Evolutionary conservation across 768 basidiomycete species (phyloP).

Genomic region (Naganishia kalamii): DNA sequence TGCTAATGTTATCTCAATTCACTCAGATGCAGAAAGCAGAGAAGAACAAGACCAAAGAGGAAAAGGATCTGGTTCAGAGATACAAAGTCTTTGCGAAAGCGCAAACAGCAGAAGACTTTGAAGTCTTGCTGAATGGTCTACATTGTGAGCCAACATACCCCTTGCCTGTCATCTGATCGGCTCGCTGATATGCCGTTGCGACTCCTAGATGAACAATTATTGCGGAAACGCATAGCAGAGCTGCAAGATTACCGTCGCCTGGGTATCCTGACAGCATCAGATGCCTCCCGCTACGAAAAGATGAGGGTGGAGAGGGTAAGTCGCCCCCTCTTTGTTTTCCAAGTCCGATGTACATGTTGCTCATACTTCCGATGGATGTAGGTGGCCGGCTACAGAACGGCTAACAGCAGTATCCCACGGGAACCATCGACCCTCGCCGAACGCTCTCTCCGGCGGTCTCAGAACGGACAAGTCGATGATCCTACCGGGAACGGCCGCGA

Average conservation of each 20-base stretch:
- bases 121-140: constrained; percentile 77
- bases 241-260: constrained; percentile 82
- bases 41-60: constrained; percentile 82
- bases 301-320: constrained; percentile 69
- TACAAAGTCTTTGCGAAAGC: constrained; percentile 83
- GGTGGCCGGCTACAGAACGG: not conserved
- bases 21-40: constrained; percentile 79
- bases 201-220: constrained; percentile 69
- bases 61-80: constrained; percentile 80
- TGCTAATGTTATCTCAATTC: not conserved
- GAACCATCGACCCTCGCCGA: constrained; percentile 8
- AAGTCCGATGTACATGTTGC: not conserved
- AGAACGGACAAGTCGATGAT: not conserved
- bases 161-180: not conserved
- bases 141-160: constrained; percentile 60
- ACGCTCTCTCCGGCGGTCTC: not conserved
- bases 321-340: too few relatives aligned
- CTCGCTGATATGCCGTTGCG: not conserved
- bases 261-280: constrained; percentile 74
- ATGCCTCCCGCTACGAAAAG: constrained; percentile 80
- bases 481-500: not conserved
- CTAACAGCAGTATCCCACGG: constrained; percentile 8
- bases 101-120: constrained; percentile 86
- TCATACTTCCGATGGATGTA: not conserved
- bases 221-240: constrained; percentile 83